Evolutionary conservation across 805 yeast genomes (phyloP).

Genomic region (Metschnikowia baotianmanensis): DNA sequence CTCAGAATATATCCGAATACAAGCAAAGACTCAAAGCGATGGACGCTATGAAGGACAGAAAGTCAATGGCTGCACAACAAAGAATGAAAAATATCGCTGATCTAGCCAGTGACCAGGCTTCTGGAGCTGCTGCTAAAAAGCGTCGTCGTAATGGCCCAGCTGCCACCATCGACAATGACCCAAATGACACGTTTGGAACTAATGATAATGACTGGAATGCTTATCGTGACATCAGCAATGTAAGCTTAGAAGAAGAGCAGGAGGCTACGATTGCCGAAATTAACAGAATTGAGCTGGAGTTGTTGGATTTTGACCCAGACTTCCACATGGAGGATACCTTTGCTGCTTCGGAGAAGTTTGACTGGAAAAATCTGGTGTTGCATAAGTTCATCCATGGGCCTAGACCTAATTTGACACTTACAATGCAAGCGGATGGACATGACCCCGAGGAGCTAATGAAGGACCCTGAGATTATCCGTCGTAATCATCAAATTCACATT

Average conservation of each 20-base stretch:
- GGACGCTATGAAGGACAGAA: constrained; percentile 80
- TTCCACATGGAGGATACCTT: constrained; percentile 84
- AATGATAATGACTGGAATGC: constrained; percentile 95
- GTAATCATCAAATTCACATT: constrained; percentile 85
- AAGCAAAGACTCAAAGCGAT: constrained; percentile 68
- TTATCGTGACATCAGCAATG: constrained; percentile 76
- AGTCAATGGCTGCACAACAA: constrained; percentile 87
- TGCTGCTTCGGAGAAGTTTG: constrained; percentile 65
- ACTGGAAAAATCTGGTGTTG: constrained; percentile 77
- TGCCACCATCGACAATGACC: constrained; percentile 82
- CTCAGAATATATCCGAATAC: constrained; percentile 53
- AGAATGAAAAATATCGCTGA: constrained; percentile 90
- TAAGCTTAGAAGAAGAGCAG: constrained; percentile 74
- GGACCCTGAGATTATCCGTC: constrained; percentile 68
- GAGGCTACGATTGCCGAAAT: constrained; percentile 68
- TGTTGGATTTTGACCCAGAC: constrained; percentile 78
- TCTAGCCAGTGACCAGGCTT: constrained; percentile 68
- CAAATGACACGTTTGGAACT: constrained; percentile 91
- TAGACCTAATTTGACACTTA: constrained; percentile 65
- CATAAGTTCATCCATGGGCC: constrained; percentile 92
- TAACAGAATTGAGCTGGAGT: constrained; percentile 64
- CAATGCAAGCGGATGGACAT: constrained; percentile 41
- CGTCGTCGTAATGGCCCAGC: constrained; percentile 41
- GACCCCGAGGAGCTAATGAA: constrained; percentile 43
- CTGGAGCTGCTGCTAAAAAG: constrained; percentile 46